Evolutionary conservation across 2,329 filamentous ascomycete species (phyloP).

Genomic region (Sphaerulina populicola): DNA sequence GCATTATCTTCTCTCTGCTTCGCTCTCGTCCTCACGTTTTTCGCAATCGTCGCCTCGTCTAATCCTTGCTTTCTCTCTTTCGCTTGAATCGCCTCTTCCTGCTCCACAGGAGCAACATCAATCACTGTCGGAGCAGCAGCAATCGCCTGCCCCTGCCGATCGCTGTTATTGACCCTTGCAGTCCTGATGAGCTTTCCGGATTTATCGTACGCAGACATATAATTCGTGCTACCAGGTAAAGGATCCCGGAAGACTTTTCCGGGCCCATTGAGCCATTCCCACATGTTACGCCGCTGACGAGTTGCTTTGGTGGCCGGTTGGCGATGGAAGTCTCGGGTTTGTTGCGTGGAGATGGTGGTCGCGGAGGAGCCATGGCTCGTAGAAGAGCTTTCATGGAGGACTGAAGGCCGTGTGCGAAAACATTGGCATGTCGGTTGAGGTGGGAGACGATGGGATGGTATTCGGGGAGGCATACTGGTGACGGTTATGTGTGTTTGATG

Average conservation of each 20-base stretch:
- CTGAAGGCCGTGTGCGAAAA: conserved; percentile 22
- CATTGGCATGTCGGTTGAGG: conserved; percentile 22
- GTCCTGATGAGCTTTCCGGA: conserved; percentile 38
- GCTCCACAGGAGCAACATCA: conserved; percentile 27
- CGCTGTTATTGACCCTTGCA: background rate
- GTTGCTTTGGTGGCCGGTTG: conserved; percentile 31
- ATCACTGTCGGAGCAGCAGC: conserved; percentile 4
- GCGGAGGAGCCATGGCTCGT: background rate
- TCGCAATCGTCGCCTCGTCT: conserved; percentile 19
- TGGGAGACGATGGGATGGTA: conserved; percentile 21
- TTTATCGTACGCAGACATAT: conserved; percentile 47
- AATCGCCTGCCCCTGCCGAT: conserved; percentile 14
- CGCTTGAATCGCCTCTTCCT: conserved; percentile 17
- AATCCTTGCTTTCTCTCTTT: conserved; percentile 21
- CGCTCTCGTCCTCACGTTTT: conserved; percentile 14
- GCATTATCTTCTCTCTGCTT: conserved; percentile 18
- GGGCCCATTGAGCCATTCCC: conserved; percentile 51
- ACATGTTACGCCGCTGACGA: conserved; percentile 48
- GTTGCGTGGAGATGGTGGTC: conserved; percentile 1
- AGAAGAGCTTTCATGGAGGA: conserved; percentile 1
- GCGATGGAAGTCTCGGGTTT: conserved; percentile 18
- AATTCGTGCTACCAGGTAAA: conserved; percentile 46
- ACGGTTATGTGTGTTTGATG: conserved; percentile 1
- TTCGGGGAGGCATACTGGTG: conserved; percentile 26
- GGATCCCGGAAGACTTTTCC: conserved; percentile 44